phyloP scores from a whole-genome alignment of 169 alveolate genomes.

The Plasmodium gaboni region DNA sequence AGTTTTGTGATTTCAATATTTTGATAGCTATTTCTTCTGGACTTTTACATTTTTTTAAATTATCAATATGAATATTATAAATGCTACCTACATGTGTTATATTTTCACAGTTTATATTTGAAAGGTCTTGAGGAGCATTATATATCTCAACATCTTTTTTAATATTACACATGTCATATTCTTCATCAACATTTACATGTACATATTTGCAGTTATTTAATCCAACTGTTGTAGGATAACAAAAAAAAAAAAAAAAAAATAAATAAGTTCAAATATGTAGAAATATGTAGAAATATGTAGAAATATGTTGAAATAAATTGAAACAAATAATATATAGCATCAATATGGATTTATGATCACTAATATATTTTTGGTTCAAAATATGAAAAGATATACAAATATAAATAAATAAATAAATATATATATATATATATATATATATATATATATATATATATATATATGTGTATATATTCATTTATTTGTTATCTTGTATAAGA shows the following conservation, averaged over 20 bases:
- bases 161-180: background rate
- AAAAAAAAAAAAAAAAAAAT: background rate
- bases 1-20: conserved; percentile 55
- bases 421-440: too few relatives aligned
- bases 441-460: too few relatives aligned
- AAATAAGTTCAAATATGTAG: background rate
- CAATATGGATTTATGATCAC: too few relatives aligned
- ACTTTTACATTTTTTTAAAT: conserved; percentile 28
- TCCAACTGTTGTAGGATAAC: conserved; percentile 70
- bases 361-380: too few relatives aligned
- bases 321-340: too few relatives aligned
- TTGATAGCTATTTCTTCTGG: conserved; percentile 71
- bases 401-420: too few relatives aligned
- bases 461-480: too few relatives aligned
- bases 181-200: conserved; percentile 74
- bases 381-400: too few relatives aligned
- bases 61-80: conserved; percentile 29
- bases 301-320: background rate
- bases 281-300: background rate
- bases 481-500: too few relatives aligned
- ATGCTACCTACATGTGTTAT: conserved; percentile 15
- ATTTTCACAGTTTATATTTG: background rate
- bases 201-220: conserved; percentile 61
- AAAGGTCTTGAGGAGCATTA: background rate
- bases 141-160: background rate